Percentiles rank a stretch among this genome's conserved stretches.
Evolutionary conservation across 1,139 yeast species (phyloP).

Genomic region (Suhomyces maxii): DNA sequence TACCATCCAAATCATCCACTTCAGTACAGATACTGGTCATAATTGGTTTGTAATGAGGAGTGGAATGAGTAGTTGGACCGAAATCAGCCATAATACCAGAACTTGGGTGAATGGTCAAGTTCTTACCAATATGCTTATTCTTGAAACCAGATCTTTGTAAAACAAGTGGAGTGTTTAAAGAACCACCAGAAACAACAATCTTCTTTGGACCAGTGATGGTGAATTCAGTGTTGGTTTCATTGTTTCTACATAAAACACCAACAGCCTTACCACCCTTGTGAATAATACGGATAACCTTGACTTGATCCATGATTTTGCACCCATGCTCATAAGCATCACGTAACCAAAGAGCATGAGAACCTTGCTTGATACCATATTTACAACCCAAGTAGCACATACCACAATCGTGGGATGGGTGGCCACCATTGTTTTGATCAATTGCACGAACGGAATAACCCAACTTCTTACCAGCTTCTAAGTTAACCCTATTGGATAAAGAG

Average conservation of each 20-base stretch:
- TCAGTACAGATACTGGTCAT: conserved; percentile 54
- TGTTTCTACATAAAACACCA: conserved; percentile 43
- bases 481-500: conserved; percentile 47
- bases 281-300: conserved; percentile 40
- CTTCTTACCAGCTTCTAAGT: conserved; percentile 48
- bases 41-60: conserved; percentile 46
- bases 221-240: conserved; percentile 29
- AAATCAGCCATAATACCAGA: conserved; percentile 45
- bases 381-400: conserved; percentile 59
- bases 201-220: conserved; percentile 48
- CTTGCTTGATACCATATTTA: conserved; percentile 55
- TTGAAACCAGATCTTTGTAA: conserved; percentile 54
- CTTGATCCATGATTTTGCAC: conserved; percentile 49
- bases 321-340: conserved; percentile 53
- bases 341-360: conserved; percentile 54
- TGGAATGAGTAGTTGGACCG: conserved; percentile 31
- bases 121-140: conserved; percentile 54
- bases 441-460: conserved; percentile 46
- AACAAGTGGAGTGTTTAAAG: conserved; percentile 53
- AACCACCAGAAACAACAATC: conserved; percentile 50
- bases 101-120: conserved; percentile 57
- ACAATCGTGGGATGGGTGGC: conserved; percentile 47
- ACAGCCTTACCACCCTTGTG: conserved; percentile 46
- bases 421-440: conserved; percentile 54
- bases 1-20: conserved; percentile 54